phyloP scores from a whole-genome alignment of 495 filamentous ascomycete genomes.

The Niebla homalea region DNA sequence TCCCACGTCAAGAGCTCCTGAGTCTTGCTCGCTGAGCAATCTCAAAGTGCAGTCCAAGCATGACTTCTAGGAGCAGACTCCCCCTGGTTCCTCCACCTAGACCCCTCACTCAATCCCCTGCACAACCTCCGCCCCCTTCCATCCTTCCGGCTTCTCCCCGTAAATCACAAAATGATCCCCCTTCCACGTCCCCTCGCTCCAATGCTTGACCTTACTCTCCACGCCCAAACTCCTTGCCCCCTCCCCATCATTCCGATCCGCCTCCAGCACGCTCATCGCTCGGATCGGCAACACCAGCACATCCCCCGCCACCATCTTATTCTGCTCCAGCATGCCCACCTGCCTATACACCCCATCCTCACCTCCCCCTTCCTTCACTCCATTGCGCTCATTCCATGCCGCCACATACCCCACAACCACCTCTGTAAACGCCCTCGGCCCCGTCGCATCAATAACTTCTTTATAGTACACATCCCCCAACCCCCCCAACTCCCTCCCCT shows the following conservation, averaged over 20 bases:
- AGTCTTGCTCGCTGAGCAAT: too few relatives aligned
- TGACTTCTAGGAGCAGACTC: too few relatives aligned
- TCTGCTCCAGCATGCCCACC: conserved; percentile 46
- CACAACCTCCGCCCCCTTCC: neutral
- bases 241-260: conserved; percentile 6
- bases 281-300: conserved; percentile 10
- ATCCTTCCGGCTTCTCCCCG: neutral
- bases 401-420: conserved; percentile 49
- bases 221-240: conserved; percentile 2
- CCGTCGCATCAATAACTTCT: conserved; percentile 53
- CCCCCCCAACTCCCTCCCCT: conserved; percentile 36
- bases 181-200: conserved; percentile 10
- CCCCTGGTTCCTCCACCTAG: too few relatives aligned
- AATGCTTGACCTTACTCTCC: conserved; percentile 9
- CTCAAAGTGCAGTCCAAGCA: too few relatives aligned
- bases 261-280: conserved; percentile 10
- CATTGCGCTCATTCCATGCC: conserved; percentile 15
- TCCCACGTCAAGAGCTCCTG: too few relatives aligned
- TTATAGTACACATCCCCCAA: conserved; percentile 47
- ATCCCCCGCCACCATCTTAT: conserved; percentile 36
- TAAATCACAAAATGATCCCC: neutral
- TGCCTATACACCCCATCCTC: conserved; percentile 32
- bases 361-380: too few relatives aligned
- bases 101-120: neutral
- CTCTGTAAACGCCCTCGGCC: conserved; percentile 50